Evolutionary conservation across 2,329 filamentous ascomycete genomes (phyloP).

Genomic region (Trichoderma aggressivum): DNA sequence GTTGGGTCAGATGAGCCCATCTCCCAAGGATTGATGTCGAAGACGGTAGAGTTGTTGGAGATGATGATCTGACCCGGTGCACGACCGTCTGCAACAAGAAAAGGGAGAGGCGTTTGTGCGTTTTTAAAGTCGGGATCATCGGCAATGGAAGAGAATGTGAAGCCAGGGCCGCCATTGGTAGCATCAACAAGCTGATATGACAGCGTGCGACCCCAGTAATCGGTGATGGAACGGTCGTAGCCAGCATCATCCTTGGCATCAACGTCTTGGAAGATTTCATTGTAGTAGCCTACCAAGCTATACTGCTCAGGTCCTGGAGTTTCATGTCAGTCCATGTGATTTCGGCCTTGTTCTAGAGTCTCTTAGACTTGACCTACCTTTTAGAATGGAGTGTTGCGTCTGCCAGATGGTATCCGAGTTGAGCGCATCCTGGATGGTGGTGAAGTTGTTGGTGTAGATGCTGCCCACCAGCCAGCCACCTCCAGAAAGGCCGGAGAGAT

Average conservation of each 20-base stretch:
- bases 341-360: neutral
- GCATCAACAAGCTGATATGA: slow-evolving; percentile 81
- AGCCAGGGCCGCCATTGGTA: slow-evolving; percentile 67
- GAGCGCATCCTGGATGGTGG: slow-evolving; percentile 47
- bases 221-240: slow-evolving; percentile 66
- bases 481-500: slow-evolving; percentile 76
- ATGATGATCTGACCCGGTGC: slow-evolving; percentile 43
- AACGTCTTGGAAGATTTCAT: slow-evolving; percentile 35
- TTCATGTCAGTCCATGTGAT: neutral
- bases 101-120: slow-evolving; percentile 46
- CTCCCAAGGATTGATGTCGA: slow-evolving; percentile 64
- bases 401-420: slow-evolving; percentile 39
- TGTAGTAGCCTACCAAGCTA: slow-evolving; percentile 40
- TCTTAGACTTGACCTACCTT: slow-evolving; percentile 25
- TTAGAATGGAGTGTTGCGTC: slow-evolving; percentile 41
- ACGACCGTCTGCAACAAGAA: slow-evolving; percentile 49
- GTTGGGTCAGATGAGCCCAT: slow-evolving; percentile 62
- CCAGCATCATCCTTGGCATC: slow-evolving; percentile 39
- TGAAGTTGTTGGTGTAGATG: slow-evolving; percentile 81
- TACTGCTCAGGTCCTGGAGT: slow-evolving; percentile 34
- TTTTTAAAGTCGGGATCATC: slow-evolving; percentile 41
- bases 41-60: slow-evolving; percentile 56
- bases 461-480: slow-evolving; percentile 84
- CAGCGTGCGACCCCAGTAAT: slow-evolving; percentile 86
- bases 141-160: slow-evolving; percentile 73